A percentile compares a stretch with the other conserved stretches of the same genome.
phyloP scores from a whole-genome alignment of 1,139 yeast genomes.

The Candida buenavistaensis region DNA sequence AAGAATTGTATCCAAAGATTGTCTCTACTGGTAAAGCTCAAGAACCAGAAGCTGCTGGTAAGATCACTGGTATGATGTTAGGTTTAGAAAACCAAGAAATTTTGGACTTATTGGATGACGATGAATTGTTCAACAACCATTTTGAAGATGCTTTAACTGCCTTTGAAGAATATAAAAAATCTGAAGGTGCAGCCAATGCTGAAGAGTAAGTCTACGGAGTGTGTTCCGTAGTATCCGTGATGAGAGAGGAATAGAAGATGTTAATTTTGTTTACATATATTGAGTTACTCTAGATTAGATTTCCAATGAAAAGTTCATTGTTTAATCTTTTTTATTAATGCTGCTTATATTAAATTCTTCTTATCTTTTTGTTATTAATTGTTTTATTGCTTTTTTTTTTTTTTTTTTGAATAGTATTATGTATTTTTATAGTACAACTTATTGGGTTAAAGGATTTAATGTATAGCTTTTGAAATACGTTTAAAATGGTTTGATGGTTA shows the following conservation, averaged over 20 bases:
- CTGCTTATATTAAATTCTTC: constrained; percentile 1
- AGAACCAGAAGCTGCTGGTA: constrained; percentile 96
- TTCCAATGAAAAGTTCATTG: no score
- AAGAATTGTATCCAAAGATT: constrained; percentile 74
- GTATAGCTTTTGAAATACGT: constrained; percentile 17
- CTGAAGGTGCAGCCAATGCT: constrained; percentile 33
- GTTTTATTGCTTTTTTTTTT: neutral
- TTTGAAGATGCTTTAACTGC: constrained; percentile 95
- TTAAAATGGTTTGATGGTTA: neutral
- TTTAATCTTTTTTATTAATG: neutral
- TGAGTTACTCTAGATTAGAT: neutral
- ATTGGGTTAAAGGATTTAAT: constrained; percentile 33
- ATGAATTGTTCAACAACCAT: constrained; percentile 84
- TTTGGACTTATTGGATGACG: constrained; percentile 84
- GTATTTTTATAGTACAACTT: constrained; percentile 25
- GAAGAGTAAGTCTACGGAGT: no score
- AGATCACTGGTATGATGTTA: constrained; percentile 98
- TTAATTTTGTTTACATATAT: no score
- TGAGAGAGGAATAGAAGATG: no score
- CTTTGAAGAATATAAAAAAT: constrained; percentile 77
- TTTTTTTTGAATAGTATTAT: constrained; percentile 12
- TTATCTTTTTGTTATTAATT: neutral
- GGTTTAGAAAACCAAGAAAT: constrained; percentile 94
- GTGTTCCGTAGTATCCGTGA: no score
- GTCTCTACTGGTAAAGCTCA: constrained; percentile 82